Evolutionary conservation across 768 basidiomycete species (phyloP).

Genomic region (Filobasidium floriforme): DNA sequence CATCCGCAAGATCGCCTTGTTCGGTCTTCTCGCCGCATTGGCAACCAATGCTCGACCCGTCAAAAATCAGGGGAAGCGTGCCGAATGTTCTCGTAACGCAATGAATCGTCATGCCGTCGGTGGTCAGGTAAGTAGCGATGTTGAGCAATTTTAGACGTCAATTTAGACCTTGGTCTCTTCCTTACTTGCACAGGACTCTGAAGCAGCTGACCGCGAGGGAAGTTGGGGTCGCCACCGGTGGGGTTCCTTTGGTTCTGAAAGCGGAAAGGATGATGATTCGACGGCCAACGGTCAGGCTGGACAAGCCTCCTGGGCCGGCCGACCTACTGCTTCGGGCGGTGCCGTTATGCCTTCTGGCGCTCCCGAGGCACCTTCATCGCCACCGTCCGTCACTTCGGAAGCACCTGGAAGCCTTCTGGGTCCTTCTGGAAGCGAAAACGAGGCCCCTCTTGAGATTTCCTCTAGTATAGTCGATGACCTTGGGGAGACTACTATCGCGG

Average conservation of each 20-base stretch:
- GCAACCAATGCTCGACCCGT: background rate
- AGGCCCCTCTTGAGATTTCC: background rate
- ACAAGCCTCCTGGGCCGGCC: background rate
- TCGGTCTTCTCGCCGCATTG: slow-evolving; percentile 3
- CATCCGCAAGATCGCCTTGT: background rate
- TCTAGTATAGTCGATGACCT: background rate
- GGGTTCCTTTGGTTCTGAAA: background rate
- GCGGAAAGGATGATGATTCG: too few relatives aligned
- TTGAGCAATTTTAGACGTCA: background rate
- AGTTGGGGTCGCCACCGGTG: background rate
- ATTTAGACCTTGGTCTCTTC: background rate
- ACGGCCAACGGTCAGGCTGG: too few relatives aligned
- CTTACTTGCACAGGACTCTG: background rate
- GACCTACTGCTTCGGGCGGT: background rate
- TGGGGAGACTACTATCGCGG: background rate
- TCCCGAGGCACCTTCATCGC: background rate
- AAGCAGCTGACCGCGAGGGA: background rate
- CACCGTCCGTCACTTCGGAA: background rate
- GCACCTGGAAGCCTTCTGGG: background rate
- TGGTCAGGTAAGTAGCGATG: background rate
- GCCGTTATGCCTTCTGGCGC: background rate
- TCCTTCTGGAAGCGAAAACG: too few relatives aligned
- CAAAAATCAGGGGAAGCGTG: background rate
- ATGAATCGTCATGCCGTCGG: background rate
- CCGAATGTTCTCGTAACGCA: background rate